Evolutionary conservation across 2,329 filamentous ascomycete genomes (phyloP).

Genomic region (Colletotrichum tabaci): DNA sequence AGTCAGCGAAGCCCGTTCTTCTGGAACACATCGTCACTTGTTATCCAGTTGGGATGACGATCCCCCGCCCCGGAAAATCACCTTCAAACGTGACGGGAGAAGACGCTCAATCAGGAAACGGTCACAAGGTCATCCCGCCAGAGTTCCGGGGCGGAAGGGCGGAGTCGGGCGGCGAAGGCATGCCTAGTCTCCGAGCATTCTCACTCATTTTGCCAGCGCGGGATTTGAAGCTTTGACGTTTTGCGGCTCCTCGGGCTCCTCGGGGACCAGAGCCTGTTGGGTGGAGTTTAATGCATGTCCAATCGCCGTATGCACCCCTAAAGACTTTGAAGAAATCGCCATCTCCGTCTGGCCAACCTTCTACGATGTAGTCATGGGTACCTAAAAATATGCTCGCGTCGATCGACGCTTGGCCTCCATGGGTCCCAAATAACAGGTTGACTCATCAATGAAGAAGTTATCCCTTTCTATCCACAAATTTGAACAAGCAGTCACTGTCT

Average conservation of each 20-base stretch:
- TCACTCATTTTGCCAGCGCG: neutral
- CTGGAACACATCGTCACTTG: neutral
- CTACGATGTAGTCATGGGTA: too few relatives aligned
- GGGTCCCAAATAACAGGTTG: too few relatives aligned
- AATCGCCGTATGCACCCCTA: neutral
- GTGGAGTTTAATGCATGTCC: slow-evolving; percentile 16
- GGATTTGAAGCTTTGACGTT: slow-evolving; percentile 27
- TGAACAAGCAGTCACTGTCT: too few relatives aligned
- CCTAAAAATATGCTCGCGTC: too few relatives aligned
- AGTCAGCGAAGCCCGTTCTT: neutral
- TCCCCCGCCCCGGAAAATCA: neutral
- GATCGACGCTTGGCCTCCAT: too few relatives aligned
- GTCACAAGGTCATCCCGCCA: slow-evolving; percentile 6
- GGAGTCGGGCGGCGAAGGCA: slow-evolving; percentile 6
- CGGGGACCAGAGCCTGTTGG: slow-evolving; percentile 2
- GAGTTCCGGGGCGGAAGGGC: slow-evolving; percentile 14
- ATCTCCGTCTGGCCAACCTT: too few relatives aligned
- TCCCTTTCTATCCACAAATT: too few relatives aligned
- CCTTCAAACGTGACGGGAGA: neutral
- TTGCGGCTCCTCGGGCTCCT: neutral
- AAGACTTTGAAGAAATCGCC: neutral
- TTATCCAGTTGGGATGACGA: neutral
- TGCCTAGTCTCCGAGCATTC: slow-evolving; percentile 4
- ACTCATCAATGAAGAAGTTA: too few relatives aligned
- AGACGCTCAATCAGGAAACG: neutral